A percentile compares a stretch with the other conserved stretches of the same genome.
Evolutionary conservation across 352 stramenopile species (phyloP).

Genomic region (Lagenidium giganteum): DNA sequence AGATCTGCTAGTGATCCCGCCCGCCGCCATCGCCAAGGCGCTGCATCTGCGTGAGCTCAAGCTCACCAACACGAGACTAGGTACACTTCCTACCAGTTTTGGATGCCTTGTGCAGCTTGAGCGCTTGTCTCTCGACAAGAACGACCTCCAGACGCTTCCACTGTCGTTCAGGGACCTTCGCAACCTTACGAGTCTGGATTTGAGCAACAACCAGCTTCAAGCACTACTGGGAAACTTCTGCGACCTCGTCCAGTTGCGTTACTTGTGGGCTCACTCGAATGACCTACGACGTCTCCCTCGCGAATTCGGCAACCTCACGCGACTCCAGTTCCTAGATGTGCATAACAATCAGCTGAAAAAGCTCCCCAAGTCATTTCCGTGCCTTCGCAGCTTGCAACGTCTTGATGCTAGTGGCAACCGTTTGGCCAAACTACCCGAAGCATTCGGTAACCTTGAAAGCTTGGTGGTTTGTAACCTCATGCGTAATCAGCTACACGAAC

Average conservation of each 20-base stretch:
- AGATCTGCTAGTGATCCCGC: constrained; percentile 41
- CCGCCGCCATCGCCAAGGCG: constrained; percentile 28
- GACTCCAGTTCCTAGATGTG: constrained; percentile 34
- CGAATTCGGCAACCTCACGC: constrained; percentile 33
- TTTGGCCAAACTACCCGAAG: constrained; percentile 28
- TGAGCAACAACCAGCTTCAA: constrained; percentile 39
- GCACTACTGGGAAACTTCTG: constrained; percentile 50
- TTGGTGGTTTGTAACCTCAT: constrained; percentile 35
- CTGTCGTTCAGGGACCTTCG: constrained; percentile 46
- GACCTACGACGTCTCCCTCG: constrained; percentile 22
- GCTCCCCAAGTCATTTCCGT: constrained; percentile 45
- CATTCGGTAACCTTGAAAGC: constrained; percentile 38
- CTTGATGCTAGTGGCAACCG: constrained; percentile 42
- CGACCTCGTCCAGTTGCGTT: constrained; percentile 26
- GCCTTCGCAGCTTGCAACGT: constrained; percentile 21
- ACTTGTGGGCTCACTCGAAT: constrained; percentile 34
- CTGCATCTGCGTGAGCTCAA: constrained; percentile 37
- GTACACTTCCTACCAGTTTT: constrained; percentile 40
- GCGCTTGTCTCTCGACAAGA: constrained; percentile 40
- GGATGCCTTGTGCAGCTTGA: constrained; percentile 41
- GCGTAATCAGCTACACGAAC: constrained; percentile 28
- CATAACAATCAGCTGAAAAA: constrained; percentile 32
- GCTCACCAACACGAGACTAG: constrained; percentile 25
- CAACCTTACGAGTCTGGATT: constrained; percentile 26
- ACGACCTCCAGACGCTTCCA: constrained; percentile 46